Percentiles rank a stretch among this genome's conserved stretches.
Evolutionary conservation across 805 yeast genomes (phyloP).

Genomic region (Myxozyma lipomycoides): DNA sequence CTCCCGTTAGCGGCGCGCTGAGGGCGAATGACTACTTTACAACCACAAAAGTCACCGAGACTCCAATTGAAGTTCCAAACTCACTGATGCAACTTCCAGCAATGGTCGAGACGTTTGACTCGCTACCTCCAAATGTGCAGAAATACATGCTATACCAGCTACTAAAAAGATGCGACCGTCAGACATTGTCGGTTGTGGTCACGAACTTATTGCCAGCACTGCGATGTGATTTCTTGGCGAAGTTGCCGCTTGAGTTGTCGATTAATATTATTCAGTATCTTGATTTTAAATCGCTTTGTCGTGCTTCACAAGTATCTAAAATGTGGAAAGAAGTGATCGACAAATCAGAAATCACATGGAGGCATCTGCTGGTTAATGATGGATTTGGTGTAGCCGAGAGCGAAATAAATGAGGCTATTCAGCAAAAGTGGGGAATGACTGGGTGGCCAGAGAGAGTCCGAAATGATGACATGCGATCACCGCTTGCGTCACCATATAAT

Average conservation of each 20-base stretch:
- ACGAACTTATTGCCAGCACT: slow-evolving; percentile 52
- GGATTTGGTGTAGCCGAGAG: slow-evolving; percentile 50
- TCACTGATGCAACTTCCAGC: slow-evolving; percentile 30
- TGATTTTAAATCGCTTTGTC: slow-evolving; percentile 58
- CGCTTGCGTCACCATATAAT: background rate
- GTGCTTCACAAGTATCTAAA: slow-evolving; percentile 59
- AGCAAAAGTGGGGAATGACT: slow-evolving; percentile 35
- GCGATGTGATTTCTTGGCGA: slow-evolving; percentile 65
- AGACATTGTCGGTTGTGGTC: slow-evolving; percentile 58
- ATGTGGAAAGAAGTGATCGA: slow-evolving; percentile 67
- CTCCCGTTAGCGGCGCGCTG: slow-evolving; percentile 28
- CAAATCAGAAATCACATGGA: slow-evolving; percentile 66
- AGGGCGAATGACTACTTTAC: slow-evolving; percentile 19
- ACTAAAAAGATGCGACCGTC: slow-evolving; percentile 55
- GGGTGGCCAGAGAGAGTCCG: slow-evolving; percentile 12
- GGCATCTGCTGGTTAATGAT: slow-evolving; percentile 57
- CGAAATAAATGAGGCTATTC: slow-evolving; percentile 42
- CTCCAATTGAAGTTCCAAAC: slow-evolving; percentile 9
- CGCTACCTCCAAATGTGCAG: slow-evolving; percentile 45
- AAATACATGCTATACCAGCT: slow-evolving; percentile 52
- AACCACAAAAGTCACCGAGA: background rate
- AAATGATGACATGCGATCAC: background rate
- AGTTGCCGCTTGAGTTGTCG: slow-evolving; percentile 72
- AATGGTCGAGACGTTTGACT: slow-evolving; percentile 35
- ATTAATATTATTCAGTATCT: slow-evolving; percentile 60